Conservation (phyloP, 176 grass and related monocot genomes). For the Phragmites australis region DNA sequence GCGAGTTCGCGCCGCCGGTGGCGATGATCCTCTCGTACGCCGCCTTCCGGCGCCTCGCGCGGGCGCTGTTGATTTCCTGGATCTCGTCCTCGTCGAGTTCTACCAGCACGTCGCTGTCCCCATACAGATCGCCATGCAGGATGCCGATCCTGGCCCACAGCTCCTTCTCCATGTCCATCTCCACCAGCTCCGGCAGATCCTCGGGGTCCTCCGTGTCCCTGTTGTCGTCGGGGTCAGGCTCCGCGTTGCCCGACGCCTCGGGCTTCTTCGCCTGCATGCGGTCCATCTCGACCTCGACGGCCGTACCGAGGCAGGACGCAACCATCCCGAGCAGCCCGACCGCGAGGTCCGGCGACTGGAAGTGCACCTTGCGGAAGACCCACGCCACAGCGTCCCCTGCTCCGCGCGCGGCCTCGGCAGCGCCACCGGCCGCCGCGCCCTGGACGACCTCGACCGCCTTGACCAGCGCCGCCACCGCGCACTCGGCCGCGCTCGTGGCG, state of each 20-base stretch:
- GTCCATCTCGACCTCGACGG: slow-evolving; percentile 37
- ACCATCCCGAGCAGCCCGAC: slow-evolving; percentile 45
- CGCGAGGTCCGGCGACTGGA: slow-evolving; percentile 56
- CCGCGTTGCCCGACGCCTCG: not conserved
- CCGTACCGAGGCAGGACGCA: slow-evolving; percentile 41
- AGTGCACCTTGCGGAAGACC: slow-evolving; percentile 51
- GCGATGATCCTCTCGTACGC: slow-evolving; percentile 72
- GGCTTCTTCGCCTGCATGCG: slow-evolving; percentile 16
- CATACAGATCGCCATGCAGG: slow-evolving; percentile 31
- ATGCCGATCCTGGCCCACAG: slow-evolving; percentile 73
- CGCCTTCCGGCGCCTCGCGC: slow-evolving; percentile 36
- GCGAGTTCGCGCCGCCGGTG: slow-evolving; percentile 49
- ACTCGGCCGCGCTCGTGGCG: slow-evolving; percentile 40
- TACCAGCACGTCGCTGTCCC: slow-evolving; percentile 1
- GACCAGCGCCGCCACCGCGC: slow-evolving; percentile 51
- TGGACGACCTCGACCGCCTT: slow-evolving; percentile 46
- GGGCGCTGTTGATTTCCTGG: not conserved
- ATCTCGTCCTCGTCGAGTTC: slow-evolving; percentile 22
- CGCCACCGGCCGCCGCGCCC: slow-evolving; percentile 39
- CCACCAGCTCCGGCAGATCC: slow-evolving; percentile 35
- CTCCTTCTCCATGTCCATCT: slow-evolving; percentile 38
- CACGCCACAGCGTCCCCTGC: slow-evolving; percentile 53
- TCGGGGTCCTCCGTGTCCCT: not conserved
- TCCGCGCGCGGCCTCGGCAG: slow-evolving; percentile 37
- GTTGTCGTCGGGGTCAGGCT: not conserved